A percentile compares a stretch with the other conserved stretches of the same genome.
These are phyloP conservation scores for Colletotrichum lini DNA, from an alignment of 2,329 filamentous ascomycete species.

Conservation along the genomic window DNA sequence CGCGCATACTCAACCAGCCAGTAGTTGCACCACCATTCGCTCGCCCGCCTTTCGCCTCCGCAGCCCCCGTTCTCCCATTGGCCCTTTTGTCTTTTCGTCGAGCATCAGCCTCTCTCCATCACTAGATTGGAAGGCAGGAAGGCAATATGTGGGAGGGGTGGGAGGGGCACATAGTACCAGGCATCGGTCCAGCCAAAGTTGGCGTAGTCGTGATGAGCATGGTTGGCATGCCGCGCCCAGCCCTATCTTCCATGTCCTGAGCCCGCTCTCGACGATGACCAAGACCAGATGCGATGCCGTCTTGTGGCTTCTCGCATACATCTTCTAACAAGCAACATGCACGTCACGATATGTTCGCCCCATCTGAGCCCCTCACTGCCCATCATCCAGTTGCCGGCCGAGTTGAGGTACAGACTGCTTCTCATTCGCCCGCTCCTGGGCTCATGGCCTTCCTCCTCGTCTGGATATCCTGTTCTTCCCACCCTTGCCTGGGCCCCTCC, in stretches of 20 bases:
- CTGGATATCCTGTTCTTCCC: slow-evolving; percentile 31
- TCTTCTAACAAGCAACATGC: slow-evolving; percentile 39
- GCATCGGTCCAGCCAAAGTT: slow-evolving; percentile 15
- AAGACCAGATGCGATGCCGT: slow-evolving; percentile 25
- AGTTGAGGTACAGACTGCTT: slow-evolving; percentile 29
- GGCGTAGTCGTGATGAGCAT: slow-evolving; percentile 27
- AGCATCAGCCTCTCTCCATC: background rate
- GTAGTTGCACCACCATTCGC: background rate
- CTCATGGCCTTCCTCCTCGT: slow-evolving; percentile 4
- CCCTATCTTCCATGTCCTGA: slow-evolving; percentile 21
- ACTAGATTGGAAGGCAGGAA: slow-evolving; percentile 6
- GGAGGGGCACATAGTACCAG: background rate
- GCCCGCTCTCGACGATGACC: slow-evolving; percentile 22
- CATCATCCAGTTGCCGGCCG: slow-evolving; percentile 26
- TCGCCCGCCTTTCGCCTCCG: slow-evolving; percentile 3
- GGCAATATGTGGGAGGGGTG: background rate
- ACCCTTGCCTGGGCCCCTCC: slow-evolving; percentile 45
- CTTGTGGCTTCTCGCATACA: slow-evolving; percentile 10
- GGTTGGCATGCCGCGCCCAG: slow-evolving; percentile 30
- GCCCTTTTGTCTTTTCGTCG: background rate
- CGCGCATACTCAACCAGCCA: background rate
- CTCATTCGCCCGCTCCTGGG: slow-evolving; percentile 32
- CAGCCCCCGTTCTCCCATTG: slow-evolving; percentile 2
- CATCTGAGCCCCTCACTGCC: slow-evolving; percentile 34
- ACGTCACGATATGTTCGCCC: slow-evolving; percentile 37